Percentiles rank a stretch among this genome's conserved stretches.
Conservation (phyloP, 164 flowering plant genomes). For the Sextonia rubra region DNA sequence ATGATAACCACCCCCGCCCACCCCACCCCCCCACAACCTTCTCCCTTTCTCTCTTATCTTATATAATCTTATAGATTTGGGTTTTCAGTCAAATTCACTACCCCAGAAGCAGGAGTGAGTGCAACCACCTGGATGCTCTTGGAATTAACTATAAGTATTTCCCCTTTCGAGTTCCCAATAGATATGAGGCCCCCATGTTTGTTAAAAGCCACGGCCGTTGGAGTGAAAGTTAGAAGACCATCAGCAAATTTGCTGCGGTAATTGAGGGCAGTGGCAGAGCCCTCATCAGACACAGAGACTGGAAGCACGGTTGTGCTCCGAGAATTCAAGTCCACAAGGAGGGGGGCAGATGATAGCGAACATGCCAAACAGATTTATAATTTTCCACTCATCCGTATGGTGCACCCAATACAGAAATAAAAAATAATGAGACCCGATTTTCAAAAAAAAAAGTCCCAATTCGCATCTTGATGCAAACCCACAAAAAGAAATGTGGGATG, state of each 20-base stretch:
- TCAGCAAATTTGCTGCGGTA: constrained; percentile 69
- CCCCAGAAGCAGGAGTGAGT: constrained; percentile 56
- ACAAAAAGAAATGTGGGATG: not conserved
- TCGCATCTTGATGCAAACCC: not conserved
- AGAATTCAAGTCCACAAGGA: constrained; percentile 73
- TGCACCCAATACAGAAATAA: too few relatives aligned
- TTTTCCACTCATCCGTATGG: too few relatives aligned
- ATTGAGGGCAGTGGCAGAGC: constrained; percentile 34
- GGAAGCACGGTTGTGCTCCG: constrained; percentile 70
- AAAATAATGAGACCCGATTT: too few relatives aligned
- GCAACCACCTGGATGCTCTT: constrained; percentile 46
- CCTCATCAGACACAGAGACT: constrained; percentile 49
- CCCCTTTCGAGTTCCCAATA: constrained; percentile 80
- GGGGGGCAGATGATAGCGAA: constrained; percentile 83
- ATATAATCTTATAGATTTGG: too few relatives aligned
- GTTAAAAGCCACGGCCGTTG: constrained; percentile 85
- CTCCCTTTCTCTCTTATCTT: too few relatives aligned
- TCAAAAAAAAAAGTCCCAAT: not conserved
- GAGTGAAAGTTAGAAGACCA: constrained; percentile 63
- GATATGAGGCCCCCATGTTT: constrained; percentile 86
- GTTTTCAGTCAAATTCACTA: too few relatives aligned
- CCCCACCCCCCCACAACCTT: too few relatives aligned
- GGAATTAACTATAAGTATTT: constrained; percentile 73
- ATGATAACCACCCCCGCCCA: too few relatives aligned
- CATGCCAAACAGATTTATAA: constrained; percentile 85